Conservation (phyloP, 805 yeast genomes). For the Danielia reshetovae region DNA sequence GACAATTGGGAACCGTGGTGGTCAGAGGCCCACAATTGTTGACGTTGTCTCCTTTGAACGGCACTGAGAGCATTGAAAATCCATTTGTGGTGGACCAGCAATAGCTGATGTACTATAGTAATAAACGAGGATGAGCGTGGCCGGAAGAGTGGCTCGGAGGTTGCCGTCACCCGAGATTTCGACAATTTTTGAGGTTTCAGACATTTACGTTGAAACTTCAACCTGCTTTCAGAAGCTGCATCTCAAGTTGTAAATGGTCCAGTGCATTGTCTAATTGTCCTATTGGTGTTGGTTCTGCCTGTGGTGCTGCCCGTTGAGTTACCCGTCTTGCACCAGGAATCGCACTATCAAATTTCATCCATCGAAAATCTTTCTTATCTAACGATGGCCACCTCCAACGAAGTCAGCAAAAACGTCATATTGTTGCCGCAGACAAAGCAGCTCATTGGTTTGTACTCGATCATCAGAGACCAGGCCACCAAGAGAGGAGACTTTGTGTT, state of each 20-base stretch:
- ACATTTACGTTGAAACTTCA: no score
- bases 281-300: no score
- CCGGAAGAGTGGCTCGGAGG: neutral
- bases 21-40: conserved; percentile 81
- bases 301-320: no score
- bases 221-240: no score
- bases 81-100: conserved; percentile 45
- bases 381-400: conserved; percentile 9
- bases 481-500: conserved; percentile 90
- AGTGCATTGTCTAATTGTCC: no score
- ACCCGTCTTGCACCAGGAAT: no score
- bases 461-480: conserved; percentile 79
- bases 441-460: conserved; percentile 79
- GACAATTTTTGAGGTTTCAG: no score
- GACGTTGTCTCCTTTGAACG: conserved; percentile 70
- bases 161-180: no score
- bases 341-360: no score
- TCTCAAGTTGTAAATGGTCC: no score
- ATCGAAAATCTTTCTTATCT: no score
- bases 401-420: conserved; percentile 50
- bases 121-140: neutral
- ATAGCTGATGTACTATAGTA: conserved; percentile 1
- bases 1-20: conserved; percentile 63
- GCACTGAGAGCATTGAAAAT: conserved; percentile 65
- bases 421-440: conserved; percentile 87